phyloP scores from a whole-genome alignment of 164 flowering plant species.

The Chloranthus sessilifolius region DNA sequence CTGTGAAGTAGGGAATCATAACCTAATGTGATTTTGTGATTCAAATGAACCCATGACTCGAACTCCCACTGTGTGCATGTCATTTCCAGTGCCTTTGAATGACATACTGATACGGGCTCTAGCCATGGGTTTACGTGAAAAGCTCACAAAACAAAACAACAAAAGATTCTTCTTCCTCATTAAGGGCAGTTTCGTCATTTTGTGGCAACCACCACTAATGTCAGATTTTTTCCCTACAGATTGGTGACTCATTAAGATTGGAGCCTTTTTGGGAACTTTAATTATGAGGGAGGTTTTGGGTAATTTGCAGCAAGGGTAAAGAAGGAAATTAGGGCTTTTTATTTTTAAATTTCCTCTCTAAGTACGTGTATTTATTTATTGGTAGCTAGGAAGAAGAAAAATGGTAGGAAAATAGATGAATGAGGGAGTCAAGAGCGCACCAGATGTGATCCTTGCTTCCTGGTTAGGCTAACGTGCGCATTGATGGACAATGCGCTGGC shows the following conservation, averaged over 20 bases:
- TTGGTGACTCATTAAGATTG: no score
- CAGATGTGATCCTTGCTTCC: slow-evolving; percentile 56
- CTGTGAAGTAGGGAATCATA: no score
- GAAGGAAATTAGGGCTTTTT: background rate
- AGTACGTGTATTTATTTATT: background rate
- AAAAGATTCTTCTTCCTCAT: no score
- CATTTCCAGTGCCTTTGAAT: no score
- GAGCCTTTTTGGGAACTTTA: slow-evolving; percentile 1
- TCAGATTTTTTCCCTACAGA: no score
- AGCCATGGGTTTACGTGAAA: no score
- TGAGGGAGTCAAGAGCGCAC: slow-evolving; percentile 99
- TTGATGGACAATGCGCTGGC: slow-evolving; percentile 8
- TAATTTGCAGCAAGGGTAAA: slow-evolving; percentile 5
- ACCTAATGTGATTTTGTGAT: no score
- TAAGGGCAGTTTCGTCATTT: slow-evolving; percentile 1
- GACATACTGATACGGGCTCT: no score
- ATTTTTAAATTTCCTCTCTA: no score
- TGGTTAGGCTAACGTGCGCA: slow-evolving; percentile 25
- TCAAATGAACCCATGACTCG: no score
- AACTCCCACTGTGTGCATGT: no score
- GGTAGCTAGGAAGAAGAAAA: background rate
- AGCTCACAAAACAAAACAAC: no score
- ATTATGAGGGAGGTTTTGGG: slow-evolving; percentile 15
- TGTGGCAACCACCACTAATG: background rate
- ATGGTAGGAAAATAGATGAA: background rate